A percentile compares a stretch with the other conserved stretches of the same genome.
phyloP scores from a whole-genome alignment of 2,329 filamentous ascomycete species.

The Colletotrichum australisinense region DNA sequence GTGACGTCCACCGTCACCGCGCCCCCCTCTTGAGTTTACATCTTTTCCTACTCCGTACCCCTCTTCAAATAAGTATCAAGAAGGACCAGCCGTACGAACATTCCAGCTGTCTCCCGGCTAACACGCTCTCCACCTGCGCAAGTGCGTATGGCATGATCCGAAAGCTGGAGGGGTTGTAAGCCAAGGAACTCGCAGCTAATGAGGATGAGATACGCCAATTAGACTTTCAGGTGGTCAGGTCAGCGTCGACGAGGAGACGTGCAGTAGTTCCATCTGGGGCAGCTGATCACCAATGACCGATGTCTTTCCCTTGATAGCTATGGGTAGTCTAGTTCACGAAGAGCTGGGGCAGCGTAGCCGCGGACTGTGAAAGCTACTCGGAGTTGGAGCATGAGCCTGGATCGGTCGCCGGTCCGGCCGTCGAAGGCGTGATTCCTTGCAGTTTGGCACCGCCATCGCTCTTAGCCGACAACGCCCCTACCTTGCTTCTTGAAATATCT shows the following conservation, averaged over 20 bases:
- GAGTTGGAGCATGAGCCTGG: conserved; percentile 15
- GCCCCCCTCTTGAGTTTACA: neutral
- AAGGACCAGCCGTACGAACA: neutral
- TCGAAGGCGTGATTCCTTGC: conserved; percentile 16
- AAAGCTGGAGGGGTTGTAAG: neutral
- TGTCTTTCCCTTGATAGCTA: neutral
- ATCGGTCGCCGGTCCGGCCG: conserved; percentile 5
- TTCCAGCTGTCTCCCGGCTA: conserved; percentile 25
- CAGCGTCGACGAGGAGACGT: neutral
- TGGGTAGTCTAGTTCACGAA: neutral
- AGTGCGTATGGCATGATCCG: neutral
- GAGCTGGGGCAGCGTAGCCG: neutral
- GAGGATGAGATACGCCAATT: neutral
- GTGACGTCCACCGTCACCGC: neutral
- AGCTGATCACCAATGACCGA: neutral
- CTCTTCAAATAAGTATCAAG: neutral
- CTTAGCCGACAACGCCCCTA: conserved; percentile 13
- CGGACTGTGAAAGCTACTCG: conserved; percentile 18
- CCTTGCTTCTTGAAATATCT: conserved; percentile 15
- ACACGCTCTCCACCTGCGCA: conserved; percentile 9
- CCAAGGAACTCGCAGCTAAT: conserved; percentile 2
- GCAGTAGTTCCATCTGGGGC: conserved; percentile 13
- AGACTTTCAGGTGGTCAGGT: conserved; percentile 17
- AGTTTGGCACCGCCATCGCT: conserved; percentile 19
- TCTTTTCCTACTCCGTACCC: neutral